Evolutionary conservation across 345 rosid genomes (phyloP).

Genomic region (Linum lewisii): DNA sequence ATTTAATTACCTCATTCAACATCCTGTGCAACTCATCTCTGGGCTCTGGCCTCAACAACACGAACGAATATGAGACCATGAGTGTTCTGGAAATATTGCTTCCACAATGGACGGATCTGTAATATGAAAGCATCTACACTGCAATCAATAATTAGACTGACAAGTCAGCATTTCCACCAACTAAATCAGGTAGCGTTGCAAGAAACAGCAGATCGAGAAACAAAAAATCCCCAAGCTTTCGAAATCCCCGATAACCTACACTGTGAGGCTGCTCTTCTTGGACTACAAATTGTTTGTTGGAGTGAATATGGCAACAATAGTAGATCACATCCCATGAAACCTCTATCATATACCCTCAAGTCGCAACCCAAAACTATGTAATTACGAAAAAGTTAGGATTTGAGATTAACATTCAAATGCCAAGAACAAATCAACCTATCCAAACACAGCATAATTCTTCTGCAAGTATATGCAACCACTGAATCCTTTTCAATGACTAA

Average conservation of each 20-base stretch:
- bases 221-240: not conserved
- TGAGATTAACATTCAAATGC: too few species aligned
- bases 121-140: not conserved
- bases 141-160: not conserved
- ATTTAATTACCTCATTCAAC: slow-evolving; percentile 7
- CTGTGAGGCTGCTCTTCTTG: slow-evolving; percentile 2
- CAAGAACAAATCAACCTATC: too few species aligned
- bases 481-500: too few species aligned
- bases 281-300: too few species aligned
- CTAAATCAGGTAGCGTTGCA: not conserved
- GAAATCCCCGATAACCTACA: slow-evolving; percentile 5
- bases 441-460: too few species aligned
- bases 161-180: not conserved
- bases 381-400: too few species aligned
- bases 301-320: too few species aligned
- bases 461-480: too few species aligned
- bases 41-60: slow-evolving; percentile 9
- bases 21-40: slow-evolving; percentile 5
- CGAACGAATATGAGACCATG: slow-evolving; percentile 6
- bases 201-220: not conserved
- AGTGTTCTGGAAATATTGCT: slow-evolving; percentile 5
- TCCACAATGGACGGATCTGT: slow-evolving; percentile 7
- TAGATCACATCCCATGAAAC: too few species aligned
- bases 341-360: too few species aligned
- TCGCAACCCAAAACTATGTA: too few species aligned